Conservation (phyloP, 2,329 filamentous ascomycete species). For the Clarireedia paspali region DNA sequence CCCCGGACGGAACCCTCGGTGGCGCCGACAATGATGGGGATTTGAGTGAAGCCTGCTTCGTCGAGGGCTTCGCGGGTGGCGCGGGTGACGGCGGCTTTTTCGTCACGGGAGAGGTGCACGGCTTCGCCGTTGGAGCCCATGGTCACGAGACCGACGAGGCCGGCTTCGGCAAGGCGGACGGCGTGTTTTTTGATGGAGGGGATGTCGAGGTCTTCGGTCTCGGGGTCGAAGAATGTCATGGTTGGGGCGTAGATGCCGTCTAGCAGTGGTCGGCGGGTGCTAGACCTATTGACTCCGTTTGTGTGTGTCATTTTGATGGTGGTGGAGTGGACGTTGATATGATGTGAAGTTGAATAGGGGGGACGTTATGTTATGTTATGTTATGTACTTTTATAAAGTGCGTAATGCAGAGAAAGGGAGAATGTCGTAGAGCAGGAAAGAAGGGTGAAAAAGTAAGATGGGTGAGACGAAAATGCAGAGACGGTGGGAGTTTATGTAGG, state of each 20-base stretch:
- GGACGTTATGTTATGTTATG: background rate
- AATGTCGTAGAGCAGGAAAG: too few relatives aligned
- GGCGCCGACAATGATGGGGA: conserved; percentile 77
- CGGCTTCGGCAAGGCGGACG: conserved; percentile 66
- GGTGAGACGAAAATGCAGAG: background rate
- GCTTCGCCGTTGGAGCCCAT: conserved; percentile 92
- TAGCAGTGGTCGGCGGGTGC: conserved; percentile 50
- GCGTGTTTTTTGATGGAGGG: conserved; percentile 73
- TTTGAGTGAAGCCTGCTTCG: conserved; percentile 64
- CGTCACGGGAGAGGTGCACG: conserved; percentile 70
- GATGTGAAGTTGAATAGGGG: background rate
- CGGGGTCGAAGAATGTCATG: conserved; percentile 82
- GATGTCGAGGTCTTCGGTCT: conserved; percentile 79
- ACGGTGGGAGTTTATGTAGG: background rate
- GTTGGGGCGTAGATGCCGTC: conserved; percentile 83
- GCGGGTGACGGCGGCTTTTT: conserved; percentile 67
- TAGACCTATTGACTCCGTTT: conserved; percentile 13
- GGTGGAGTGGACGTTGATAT: background rate
- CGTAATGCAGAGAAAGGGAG: too few relatives aligned
- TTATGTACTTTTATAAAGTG: too few relatives aligned
- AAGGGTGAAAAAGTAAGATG: background rate
- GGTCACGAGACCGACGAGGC: conserved; percentile 73
- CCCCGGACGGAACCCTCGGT: conserved; percentile 75
- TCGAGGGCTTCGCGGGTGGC: conserved; percentile 78
- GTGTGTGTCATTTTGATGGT: conserved; percentile 10